Base-by-base conservation (phyloP, 495 filamentous ascomycete species). In the Paragyromitra xinjiangensis region DNA sequence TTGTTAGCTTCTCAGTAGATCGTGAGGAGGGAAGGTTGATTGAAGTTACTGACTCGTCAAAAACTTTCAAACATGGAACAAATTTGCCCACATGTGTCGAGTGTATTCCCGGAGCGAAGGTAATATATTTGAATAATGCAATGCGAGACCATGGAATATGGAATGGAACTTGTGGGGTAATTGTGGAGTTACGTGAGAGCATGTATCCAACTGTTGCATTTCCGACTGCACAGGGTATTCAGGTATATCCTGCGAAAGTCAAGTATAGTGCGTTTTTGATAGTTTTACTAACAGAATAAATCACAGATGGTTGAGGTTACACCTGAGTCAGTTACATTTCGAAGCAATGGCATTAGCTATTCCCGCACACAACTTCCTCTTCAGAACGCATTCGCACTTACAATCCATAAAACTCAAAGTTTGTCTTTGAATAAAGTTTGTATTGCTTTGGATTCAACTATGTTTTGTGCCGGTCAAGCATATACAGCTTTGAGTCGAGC, bases 401-500 rank as follows among this genome's bases (percentile, higher is more conserved):
- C 48, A 9, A 55, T 68, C 3, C 65, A 68, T 16, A 68, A 58
- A 56, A 68, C 50, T 4, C 65, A 68, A 19, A 50, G 65, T 1
- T 29, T 68, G 1, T 56, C 65, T 0, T 26, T 68, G 16, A 56
- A 68, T 3, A 7, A 29, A 11, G 56, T 68, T 37, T 40, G 65
- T 7, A 5, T 68, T 3, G 16, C 16, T 2, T 68, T 68, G 1
- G 65, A 68, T 68, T 26, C 14, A 2, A 40, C 65, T 4, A 40
- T 55, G 1, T 68, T 68, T 24, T 19, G 48, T 22, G 26, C 22
- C 50, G 50, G 65, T 12, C 65, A 55, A 42, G 65, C 50, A 6
- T 68, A 68, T 68, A 68, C 65, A 0, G 65, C 65, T 19, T 53
- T 53, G 16, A 67, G 64, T 53, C n/a, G 64, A 0, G 64, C 64